Evolutionary conservation across 1,284 basidiomycete genomes (phyloP).

Genomic region (Entoloma clypeatum): DNA sequence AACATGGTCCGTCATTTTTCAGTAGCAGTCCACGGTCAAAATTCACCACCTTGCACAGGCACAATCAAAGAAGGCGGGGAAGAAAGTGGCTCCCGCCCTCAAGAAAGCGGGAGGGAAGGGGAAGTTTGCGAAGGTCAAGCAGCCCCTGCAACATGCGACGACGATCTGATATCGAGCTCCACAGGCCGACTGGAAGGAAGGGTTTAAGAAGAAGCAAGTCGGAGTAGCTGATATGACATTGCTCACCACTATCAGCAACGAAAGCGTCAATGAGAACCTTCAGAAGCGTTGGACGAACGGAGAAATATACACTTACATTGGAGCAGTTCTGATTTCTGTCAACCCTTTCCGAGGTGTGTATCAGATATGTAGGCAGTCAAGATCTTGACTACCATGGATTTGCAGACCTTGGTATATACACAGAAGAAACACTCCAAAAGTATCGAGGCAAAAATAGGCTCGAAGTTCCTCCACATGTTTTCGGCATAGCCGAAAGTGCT

Average conservation of each 20-base stretch:
- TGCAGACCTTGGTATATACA: slow-evolving; percentile 95
- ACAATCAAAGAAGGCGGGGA: slow-evolving; percentile 87
- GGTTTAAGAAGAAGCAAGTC: slow-evolving; percentile 96
- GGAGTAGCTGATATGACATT: slow-evolving; percentile 99
- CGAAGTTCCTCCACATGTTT: slow-evolving; percentile 98
- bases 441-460: slow-evolving; percentile 98
- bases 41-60: slow-evolving; percentile 48
- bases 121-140: slow-evolving; percentile 72
- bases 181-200: slow-evolving; percentile 97
- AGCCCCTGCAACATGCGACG: neutral
- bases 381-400: slow-evolving; percentile 11
- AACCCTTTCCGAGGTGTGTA: slow-evolving; percentile 91
- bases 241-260: slow-evolving; percentile 95
- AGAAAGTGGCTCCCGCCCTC: slow-evolving; percentile 67
- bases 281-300: slow-evolving; percentile 93
- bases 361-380: neutral
- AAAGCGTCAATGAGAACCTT: slow-evolving; percentile 97
- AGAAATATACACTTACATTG: slow-evolving; percentile 99
- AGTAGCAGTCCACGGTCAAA: neutral
- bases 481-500: slow-evolving; percentile 92
- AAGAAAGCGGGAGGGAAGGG: slow-evolving; percentile 59
- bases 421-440: slow-evolving; percentile 78
- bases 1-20: slow-evolving; percentile 16
- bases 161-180: slow-evolving; percentile 2
- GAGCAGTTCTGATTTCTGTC: slow-evolving; percentile 95